phyloP scores from a whole-genome alignment of 1,284 basidiomycete genomes.

The Coniferiporia weirii region DNA sequence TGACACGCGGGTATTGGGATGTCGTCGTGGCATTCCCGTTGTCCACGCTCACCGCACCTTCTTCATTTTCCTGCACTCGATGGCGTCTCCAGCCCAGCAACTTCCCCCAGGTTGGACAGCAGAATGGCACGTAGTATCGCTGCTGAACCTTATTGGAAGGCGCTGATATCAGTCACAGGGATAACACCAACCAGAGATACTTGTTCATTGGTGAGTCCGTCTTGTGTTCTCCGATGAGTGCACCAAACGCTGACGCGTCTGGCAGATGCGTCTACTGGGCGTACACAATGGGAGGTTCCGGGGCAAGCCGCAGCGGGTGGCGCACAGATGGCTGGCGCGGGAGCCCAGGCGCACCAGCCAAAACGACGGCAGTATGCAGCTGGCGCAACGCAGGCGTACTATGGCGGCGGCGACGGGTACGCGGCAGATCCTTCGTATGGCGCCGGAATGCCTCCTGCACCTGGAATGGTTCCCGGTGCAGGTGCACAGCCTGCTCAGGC shows the following conservation, averaged over 20 bases:
- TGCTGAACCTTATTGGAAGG: background rate
- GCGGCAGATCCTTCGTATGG: conserved; percentile 37
- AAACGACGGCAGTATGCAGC: conserved; percentile 90
- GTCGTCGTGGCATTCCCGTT: background rate
- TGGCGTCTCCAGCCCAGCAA: conserved; percentile 66
- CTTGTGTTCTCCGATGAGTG: background rate
- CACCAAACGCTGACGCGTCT: conserved; percentile 1
- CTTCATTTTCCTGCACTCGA: conserved; percentile 24
- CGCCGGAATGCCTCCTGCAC: conserved; percentile 22
- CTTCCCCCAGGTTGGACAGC: conserved; percentile 86
- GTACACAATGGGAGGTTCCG: conserved; percentile 64
- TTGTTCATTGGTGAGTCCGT: conserved; percentile 70
- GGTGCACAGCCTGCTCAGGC: conserved; percentile 40
- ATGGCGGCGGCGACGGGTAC: conserved; percentile 44
- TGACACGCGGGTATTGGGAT: background rate
- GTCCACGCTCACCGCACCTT: background rate
- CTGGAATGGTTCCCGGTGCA: conserved; percentile 24
- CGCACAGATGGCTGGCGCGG: conserved; percentile 28
- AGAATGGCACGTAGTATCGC: conserved; percentile 61
- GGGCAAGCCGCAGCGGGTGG: conserved; percentile 26
- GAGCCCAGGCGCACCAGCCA: conserved; percentile 29
- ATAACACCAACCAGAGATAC: conserved; percentile 74
- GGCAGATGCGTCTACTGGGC: conserved; percentile 50
- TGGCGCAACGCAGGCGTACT: conserved; percentile 84
- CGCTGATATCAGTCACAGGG: conserved; percentile 47